Percentiles rank a stretch among this genome's conserved stretches.
phyloP scores from a whole-genome alignment of 2,329 filamentous ascomycete species.

The Neofusicoccum cordaticola region DNA sequence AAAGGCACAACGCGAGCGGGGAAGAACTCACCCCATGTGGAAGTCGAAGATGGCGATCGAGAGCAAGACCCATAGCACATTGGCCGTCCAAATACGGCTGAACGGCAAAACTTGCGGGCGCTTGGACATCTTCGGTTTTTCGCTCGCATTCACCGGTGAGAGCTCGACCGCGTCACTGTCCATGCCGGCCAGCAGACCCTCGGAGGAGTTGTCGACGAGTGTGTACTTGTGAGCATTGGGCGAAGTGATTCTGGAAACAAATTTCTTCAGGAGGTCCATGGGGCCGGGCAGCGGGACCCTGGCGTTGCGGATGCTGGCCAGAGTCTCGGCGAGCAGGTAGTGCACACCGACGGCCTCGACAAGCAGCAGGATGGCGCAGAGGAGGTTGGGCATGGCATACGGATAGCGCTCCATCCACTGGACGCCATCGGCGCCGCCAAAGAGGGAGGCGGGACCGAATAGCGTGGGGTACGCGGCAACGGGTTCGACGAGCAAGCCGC shows the following conservation, averaged over 20 bases:
- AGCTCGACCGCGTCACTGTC: slow-evolving; percentile 31
- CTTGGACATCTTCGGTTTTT: slow-evolving; percentile 28
- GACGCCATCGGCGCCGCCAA: slow-evolving; percentile 54
- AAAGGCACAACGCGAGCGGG: not conserved
- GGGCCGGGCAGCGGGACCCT: not conserved
- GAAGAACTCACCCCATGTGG: slow-evolving; percentile 52
- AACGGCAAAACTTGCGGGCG: slow-evolving; percentile 46
- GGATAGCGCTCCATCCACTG: slow-evolving; percentile 62
- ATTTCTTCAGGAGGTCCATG: not conserved
- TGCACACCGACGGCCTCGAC: slow-evolving; percentile 54
- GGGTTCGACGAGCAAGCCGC: slow-evolving; percentile 63
- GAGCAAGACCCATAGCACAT: slow-evolving; percentile 57
- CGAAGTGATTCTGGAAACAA: slow-evolving; percentile 12
- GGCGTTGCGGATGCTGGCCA: slow-evolving; percentile 21
- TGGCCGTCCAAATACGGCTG: slow-evolving; percentile 52
- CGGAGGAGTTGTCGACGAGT: slow-evolving; percentile 8
- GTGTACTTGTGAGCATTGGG: not conserved
- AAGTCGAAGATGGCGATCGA: slow-evolving; percentile 68
- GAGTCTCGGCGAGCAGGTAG: slow-evolving; percentile 58
- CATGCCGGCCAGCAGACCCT: slow-evolving; percentile 23
- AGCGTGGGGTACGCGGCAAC: slow-evolving; percentile 53
- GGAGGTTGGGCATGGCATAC: slow-evolving; percentile 61
- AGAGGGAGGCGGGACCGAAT: slow-evolving; percentile 56
- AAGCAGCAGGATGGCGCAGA: slow-evolving; percentile 58
- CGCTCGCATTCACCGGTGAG: slow-evolving; percentile 30